These are phyloP conservation scores for Nadsonia starkeyi-henricii DNA, from an alignment of 1,139 yeast genomes.

Conservation along the genomic window DNA sequence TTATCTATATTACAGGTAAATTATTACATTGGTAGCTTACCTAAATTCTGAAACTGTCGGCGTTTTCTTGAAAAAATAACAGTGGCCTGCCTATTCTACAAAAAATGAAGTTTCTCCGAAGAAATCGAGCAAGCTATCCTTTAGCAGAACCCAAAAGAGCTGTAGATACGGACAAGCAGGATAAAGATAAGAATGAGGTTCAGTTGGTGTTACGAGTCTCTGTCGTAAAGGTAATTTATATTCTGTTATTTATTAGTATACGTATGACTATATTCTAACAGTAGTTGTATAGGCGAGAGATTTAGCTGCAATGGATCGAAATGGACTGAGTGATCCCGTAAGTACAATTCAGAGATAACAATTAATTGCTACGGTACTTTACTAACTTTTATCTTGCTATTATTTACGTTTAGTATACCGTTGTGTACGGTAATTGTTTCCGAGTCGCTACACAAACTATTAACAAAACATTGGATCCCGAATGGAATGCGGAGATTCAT, in stretches of 20 bases:
- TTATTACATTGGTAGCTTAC: no score
- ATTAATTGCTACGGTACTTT: background rate
- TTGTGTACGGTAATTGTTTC: slow-evolving; percentile 17
- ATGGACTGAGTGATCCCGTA: slow-evolving; percentile 5
- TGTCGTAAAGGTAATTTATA: background rate
- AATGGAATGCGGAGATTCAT: slow-evolving; percentile 24
- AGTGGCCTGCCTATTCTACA: no score
- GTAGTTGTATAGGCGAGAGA: background rate
- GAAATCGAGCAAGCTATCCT: background rate
- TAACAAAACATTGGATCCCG: slow-evolving; percentile 21
- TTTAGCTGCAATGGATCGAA: background rate
- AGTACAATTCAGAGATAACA: slow-evolving; percentile 3
- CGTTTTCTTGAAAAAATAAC: no score
- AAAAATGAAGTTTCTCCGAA: background rate
- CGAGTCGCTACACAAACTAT: slow-evolving; percentile 22
- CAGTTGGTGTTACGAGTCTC: background rate
- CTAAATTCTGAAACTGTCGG: no score
- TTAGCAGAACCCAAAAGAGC: background rate
- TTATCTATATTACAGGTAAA: no score
- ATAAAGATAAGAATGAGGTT: background rate
- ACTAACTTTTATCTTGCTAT: no score
- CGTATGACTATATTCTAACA: background rate
- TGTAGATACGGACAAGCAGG: background rate
- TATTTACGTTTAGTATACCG: slow-evolving; percentile 13
- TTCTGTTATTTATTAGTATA: background rate